phyloP scores from a whole-genome alignment of 140 eudicot species.

The Senecio squalidus region DNA sequence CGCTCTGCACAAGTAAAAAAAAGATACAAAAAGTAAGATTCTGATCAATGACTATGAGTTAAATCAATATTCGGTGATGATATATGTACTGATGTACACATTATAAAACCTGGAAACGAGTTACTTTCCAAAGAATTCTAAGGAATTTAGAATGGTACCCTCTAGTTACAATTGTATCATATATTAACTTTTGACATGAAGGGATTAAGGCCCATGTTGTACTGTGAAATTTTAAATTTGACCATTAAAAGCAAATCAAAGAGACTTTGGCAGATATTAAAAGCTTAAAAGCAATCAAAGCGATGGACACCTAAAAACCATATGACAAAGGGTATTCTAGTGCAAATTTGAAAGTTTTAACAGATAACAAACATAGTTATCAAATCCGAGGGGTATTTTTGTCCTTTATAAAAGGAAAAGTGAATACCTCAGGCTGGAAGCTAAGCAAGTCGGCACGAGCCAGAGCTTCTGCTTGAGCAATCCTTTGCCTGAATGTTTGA shows the following conservation, averaged over 20 bases:
- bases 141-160: no score
- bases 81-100: no score
- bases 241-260: background rate
- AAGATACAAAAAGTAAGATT: background rate
- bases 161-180: no score
- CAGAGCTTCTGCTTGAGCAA: slow-evolving; percentile 99
- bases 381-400: no score
- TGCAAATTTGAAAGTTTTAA: no score
- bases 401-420: background rate
- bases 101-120: no score
- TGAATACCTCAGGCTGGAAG: slow-evolving; percentile 78
- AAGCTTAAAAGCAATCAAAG: background rate
- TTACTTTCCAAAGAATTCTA: slow-evolving; percentile 5
- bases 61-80: background rate
- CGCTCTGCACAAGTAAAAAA: slow-evolving; percentile 56
- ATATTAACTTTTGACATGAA: no score
- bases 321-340: no score
- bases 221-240: background rate
- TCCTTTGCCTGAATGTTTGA: slow-evolving; percentile 84
- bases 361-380: no score
- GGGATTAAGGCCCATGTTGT: background rate
- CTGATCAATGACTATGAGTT: no score
- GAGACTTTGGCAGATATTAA: background rate
- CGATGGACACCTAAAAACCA: no score
- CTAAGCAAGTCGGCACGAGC: slow-evolving; percentile 98